A percentile compares a stretch with the other conserved stretches of the same genome.
Conservation (phyloP, 2,329 filamentous ascomycete genomes). For the Uncinocarpus reesii region DNA sequence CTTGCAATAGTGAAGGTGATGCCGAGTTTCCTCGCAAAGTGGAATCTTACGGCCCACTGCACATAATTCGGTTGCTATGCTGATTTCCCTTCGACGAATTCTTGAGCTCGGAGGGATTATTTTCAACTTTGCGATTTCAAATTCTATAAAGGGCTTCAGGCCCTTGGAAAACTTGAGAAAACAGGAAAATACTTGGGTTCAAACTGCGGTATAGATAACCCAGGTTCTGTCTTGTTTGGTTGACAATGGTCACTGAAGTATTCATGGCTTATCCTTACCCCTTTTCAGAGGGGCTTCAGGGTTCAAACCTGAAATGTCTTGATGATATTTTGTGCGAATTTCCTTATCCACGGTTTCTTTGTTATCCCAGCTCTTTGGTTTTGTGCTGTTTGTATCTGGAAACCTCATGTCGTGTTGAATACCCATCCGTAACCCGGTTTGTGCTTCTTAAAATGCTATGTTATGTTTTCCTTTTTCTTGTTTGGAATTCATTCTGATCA, state of each 20-base stretch:
- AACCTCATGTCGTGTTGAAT: slow-evolving; percentile 8
- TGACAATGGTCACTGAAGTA: slow-evolving; percentile 5
- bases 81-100: no score
- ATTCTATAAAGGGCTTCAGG: not conserved
- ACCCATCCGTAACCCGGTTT: slow-evolving; percentile 3
- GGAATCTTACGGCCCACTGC: no score
- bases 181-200: not conserved
- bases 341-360: not conserved
- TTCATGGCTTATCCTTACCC: not conserved
- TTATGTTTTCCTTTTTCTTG: not conserved
- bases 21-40: no score
- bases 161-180: not conserved
- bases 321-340: slow-evolving; percentile 1
- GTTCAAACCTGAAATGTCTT: not conserved
- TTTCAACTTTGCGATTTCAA: not conserved
- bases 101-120: not conserved
- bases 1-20: no score
- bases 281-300: not conserved
- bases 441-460: slow-evolving; percentile 1
- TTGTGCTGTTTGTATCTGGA: slow-evolving; percentile 1
- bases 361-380: not conserved
- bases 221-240: not conserved
- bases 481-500: not conserved
- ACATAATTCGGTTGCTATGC: no score
- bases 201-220: not conserved